Evolutionary conservation across 2,329 filamentous ascomycete species (phyloP), one percentile per base, ranked within the genome.

Genomic region (Pyrenophora seminiperda): DNA sequence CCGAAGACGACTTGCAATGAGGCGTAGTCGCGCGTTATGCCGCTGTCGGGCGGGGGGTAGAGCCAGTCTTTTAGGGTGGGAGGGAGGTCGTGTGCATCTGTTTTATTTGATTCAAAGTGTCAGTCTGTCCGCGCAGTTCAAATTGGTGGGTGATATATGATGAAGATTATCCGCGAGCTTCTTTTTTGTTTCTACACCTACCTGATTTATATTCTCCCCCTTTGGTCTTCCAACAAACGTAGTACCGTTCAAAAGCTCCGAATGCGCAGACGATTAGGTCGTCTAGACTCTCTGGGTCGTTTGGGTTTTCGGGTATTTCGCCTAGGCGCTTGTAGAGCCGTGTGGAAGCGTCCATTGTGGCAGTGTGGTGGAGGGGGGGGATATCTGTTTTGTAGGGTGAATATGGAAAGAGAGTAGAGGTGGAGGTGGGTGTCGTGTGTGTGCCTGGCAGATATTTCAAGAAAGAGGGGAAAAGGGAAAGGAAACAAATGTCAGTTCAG

Each of bases 171-270:
- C n/a, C n/a, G n/a, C n/a, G n/a, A n/a, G n/a, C n/a, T n/a, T 1
- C 5, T 11, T 14, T 2, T 14, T n/a, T 3, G 1, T 9, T 18
- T 5, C 19, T 43, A 20, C 41, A 19, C 56, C 27, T 47, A 73
- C 72, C 72, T 68, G 74, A 72, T 37, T 59, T 63, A 41, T 67
- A 74, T 20, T 68, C 58, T 6, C 73, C 72, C 14, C 58, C 56
- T 31, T 57, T 61, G 14, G 66, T 73, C 49, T 67, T 73, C 73
- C 71, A 75, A 44, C 72, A 74, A 6, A 75, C 61, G 39, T 73
- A 75, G 45, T 74, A 74, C 37, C 71, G 59, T 34, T 73, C 73
- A 30, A 75, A 75, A 0, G 72, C 72, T 0, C 72, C 73, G 41
- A 74, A 72, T 1, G 72, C 73, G 46, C 71, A 73, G 4, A 74